A percentile compares a stretch with the other conserved stretches of the same genome.
Conservation (phyloP, 2,329 filamentous ascomycete species). For the Colletotrichum eremochloae region DNA sequence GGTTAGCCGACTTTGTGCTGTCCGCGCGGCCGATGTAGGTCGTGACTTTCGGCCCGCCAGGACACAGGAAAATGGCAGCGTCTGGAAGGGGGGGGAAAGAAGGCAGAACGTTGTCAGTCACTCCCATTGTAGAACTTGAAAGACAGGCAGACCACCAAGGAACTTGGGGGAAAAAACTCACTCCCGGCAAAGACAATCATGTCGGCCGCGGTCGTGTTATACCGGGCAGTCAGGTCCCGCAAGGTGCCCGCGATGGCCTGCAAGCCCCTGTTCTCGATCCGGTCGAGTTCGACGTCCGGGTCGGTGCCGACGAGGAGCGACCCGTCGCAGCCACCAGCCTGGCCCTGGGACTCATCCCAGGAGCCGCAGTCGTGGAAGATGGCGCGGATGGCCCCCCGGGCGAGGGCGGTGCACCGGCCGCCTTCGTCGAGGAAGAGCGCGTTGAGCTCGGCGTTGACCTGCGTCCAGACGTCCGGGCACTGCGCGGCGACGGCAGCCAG, state of each 20-base stretch:
- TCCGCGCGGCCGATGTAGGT: constrained; percentile 66
- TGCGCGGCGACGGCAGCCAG: neutral
- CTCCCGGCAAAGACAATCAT: constrained; percentile 62
- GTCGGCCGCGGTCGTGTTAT: constrained; percentile 64
- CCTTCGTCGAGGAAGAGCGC: constrained; percentile 49
- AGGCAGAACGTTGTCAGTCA: too few relatives aligned
- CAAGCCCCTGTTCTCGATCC: constrained; percentile 62
- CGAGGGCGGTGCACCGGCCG: constrained; percentile 54
- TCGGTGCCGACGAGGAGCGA: constrained; percentile 54
- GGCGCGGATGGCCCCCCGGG: constrained; percentile 59
- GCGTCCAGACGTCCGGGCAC: constrained; percentile 51
- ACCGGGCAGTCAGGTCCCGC: constrained; percentile 53
- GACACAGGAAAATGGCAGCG: constrained; percentile 63
- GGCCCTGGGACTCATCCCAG: constrained; percentile 53
- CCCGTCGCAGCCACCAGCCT: constrained; percentile 60
- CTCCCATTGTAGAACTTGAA: neutral
- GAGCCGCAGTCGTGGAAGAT: constrained; percentile 63
- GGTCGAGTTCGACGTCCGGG: constrained; percentile 50
- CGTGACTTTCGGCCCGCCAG: constrained; percentile 61
- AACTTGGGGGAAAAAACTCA: neutral
- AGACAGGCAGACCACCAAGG: too few relatives aligned
- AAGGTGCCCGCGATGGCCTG: constrained; percentile 55
- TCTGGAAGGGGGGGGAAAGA: constrained; percentile 46
- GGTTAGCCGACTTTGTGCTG: constrained; percentile 53
- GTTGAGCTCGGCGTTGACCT: constrained; percentile 54